phyloP scores from a whole-genome alignment of 805 yeast species.

The Spathaspora passalidarum region DNA sequence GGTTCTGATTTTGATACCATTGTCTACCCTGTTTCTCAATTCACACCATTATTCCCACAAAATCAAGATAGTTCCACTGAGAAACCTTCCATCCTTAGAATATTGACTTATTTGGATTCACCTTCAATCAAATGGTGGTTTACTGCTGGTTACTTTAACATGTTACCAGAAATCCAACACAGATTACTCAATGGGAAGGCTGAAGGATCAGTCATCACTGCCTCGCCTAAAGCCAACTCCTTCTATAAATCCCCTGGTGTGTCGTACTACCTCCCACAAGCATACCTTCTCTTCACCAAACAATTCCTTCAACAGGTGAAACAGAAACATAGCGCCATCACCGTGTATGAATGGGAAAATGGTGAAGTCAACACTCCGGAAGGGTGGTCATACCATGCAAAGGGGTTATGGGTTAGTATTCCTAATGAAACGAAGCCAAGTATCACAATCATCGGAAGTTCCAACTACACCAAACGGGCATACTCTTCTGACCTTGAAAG shows the following conservation, averaged over 20 bases:
- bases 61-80: slow-evolving; percentile 73
- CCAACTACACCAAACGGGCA: slow-evolving; percentile 89
- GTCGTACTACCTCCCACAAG: slow-evolving; percentile 78
- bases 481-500: slow-evolving; percentile 85
- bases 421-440: slow-evolving; percentile 61
- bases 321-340: slow-evolving; percentile 39
- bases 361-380: slow-evolving; percentile 77
- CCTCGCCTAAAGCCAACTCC: slow-evolving; percentile 92
- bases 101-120: slow-evolving; percentile 56
- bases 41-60: slow-evolving; percentile 71
- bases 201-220: slow-evolving; percentile 74
- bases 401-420: slow-evolving; percentile 81
- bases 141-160: slow-evolving; percentile 96
- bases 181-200: slow-evolving; percentile 58
- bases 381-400: slow-evolving; percentile 99
- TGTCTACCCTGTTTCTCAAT: slow-evolving; percentile 89
- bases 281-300: slow-evolving; percentile 75
- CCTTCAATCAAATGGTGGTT: slow-evolving; percentile 70
- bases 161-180: slow-evolving; percentile 69
- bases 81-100: slow-evolving; percentile 60
- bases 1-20: slow-evolving; percentile 50
- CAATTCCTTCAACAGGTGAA: slow-evolving; percentile 57
- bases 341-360: slow-evolving; percentile 77
- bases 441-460: slow-evolving; percentile 83
- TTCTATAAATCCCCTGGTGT: slow-evolving; percentile 83